Conservation (phyloP, 352 stramenopile species). For the Nothophytophthora sp. region DNA sequence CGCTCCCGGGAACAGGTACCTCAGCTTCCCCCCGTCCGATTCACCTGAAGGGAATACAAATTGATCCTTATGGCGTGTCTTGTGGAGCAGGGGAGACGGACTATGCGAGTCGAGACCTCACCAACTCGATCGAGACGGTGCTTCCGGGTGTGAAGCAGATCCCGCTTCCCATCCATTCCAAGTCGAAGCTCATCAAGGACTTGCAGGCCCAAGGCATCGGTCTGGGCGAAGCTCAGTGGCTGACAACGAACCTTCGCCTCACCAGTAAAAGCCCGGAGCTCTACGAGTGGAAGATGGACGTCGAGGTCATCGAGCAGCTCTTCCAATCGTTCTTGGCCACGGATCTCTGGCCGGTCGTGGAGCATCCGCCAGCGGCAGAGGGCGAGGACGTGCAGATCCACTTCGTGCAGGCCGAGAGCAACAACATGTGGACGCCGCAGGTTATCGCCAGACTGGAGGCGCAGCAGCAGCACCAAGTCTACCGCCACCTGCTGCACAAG, state of each 20-base stretch:
- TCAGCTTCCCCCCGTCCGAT: too few relatives aligned
- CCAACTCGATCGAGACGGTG: constrained; percentile 74
- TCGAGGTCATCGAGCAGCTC: constrained; percentile 71
- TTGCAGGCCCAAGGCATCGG: constrained; percentile 61
- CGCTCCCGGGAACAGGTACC: constrained; percentile 64
- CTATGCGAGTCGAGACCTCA: constrained; percentile 62
- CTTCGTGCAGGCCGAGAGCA: constrained; percentile 77
- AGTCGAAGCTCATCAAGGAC: constrained; percentile 62
- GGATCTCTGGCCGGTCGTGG: constrained; percentile 72
- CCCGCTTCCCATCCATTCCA: constrained; percentile 70
- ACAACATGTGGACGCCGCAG: constrained; percentile 71
- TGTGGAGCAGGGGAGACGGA: constrained; percentile 43
- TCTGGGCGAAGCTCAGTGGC: constrained; percentile 75
- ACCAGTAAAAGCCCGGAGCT: constrained; percentile 47
- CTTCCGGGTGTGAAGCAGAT: constrained; percentile 72
- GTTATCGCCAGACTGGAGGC: constrained; percentile 46
- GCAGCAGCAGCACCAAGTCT: constrained; percentile 46
- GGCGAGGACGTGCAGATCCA: constrained; percentile 58
- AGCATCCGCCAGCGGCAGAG: constrained; percentile 22
- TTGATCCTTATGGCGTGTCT: background rate
- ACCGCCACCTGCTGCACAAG: constrained; percentile 69
- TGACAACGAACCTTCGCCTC: constrained; percentile 77
- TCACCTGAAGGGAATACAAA: too few relatives aligned
- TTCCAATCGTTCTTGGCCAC: constrained; percentile 65
- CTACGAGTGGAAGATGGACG: constrained; percentile 85